Conservation (phyloP, 2,329 filamentous ascomycete genomes). For the Monilinia polystroma region DNA sequence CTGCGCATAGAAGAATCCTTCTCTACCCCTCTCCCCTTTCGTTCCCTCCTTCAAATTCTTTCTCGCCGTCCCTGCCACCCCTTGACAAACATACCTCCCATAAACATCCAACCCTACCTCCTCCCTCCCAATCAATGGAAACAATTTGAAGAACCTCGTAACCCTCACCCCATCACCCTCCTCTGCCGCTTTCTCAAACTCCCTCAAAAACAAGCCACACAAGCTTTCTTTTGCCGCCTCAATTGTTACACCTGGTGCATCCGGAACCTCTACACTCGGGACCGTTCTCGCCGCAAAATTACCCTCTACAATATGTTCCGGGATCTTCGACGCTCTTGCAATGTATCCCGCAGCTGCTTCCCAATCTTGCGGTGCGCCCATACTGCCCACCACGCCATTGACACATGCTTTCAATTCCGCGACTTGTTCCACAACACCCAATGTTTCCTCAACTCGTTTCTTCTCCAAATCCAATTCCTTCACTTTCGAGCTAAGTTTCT, state of each 20-base stretch:
- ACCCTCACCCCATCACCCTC: slow-evolving; percentile 87
- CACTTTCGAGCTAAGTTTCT: slow-evolving; percentile 81
- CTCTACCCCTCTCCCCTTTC: slow-evolving; percentile 52
- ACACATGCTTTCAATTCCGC: slow-evolving; percentile 96
- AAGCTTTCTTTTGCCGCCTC: slow-evolving; percentile 85
- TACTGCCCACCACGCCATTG: slow-evolving; percentile 88
- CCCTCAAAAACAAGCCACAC: slow-evolving; percentile 84
- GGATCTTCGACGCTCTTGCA: slow-evolving; percentile 76
- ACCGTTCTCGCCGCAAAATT: slow-evolving; percentile 90
- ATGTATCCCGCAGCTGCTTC: slow-evolving; percentile 92
- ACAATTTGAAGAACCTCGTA: slow-evolving; percentile 96
- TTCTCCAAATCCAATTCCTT: slow-evolving; percentile 89
- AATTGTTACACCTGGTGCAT: slow-evolving; percentile 82
- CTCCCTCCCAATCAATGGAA: slow-evolving; percentile 85
- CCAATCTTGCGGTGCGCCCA: slow-evolving; percentile 98
- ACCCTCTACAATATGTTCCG: slow-evolving; percentile 75
- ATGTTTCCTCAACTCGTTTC: slow-evolving; percentile 81
- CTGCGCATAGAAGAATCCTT: slow-evolving; percentile 86
- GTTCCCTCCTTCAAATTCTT: slow-evolving; percentile 67
- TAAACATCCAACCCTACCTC: slow-evolving; percentile 93
- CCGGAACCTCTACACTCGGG: slow-evolving; percentile 91
- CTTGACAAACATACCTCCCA: slow-evolving; percentile 92
- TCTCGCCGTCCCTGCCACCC: slow-evolving; percentile 81
- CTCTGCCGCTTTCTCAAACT: slow-evolving; percentile 88
- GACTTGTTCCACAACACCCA: slow-evolving; percentile 92